Evolutionary conservation across 441 rosid genomes (phyloP).

Genomic region (Aquilaria agallochum): DNA sequence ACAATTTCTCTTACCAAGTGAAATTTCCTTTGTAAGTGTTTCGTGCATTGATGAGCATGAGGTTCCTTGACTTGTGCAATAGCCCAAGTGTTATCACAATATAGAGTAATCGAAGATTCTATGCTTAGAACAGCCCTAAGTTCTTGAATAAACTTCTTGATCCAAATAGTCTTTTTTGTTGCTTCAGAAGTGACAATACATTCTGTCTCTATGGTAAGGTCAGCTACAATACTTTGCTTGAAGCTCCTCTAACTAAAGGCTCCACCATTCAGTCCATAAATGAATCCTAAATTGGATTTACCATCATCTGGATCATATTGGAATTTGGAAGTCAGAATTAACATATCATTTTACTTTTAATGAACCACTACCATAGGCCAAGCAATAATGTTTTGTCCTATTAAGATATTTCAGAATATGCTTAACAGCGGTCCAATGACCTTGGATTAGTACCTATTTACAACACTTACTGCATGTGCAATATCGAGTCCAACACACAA

Average conservation of each 20-base stretch:
- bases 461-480: not conserved
- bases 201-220: not conserved
- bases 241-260: no score
- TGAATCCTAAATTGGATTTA: no score
- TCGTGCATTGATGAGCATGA: no score
- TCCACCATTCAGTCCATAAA: no score
- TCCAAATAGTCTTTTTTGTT: not conserved
- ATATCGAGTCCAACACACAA: no score
- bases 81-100: not conserved
- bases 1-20: no score
- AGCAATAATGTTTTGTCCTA: not conserved
- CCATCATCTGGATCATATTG: no score
- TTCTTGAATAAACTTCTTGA: no score
- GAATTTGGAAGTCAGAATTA: not conserved
- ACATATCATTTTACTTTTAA: no score
- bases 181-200: not conserved
- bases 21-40: no score
- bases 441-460: not conserved
- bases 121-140: not conserved
- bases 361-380: not conserved
- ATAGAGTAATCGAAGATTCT: not conserved
- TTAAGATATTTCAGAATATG: no score
- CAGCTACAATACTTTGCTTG: not conserved
- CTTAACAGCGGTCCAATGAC: not conserved
- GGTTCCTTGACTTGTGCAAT: no score